phyloP scores from a whole-genome alignment of 2,329 filamentous ascomycete genomes.

The Alternaria angustiovoidea region DNA sequence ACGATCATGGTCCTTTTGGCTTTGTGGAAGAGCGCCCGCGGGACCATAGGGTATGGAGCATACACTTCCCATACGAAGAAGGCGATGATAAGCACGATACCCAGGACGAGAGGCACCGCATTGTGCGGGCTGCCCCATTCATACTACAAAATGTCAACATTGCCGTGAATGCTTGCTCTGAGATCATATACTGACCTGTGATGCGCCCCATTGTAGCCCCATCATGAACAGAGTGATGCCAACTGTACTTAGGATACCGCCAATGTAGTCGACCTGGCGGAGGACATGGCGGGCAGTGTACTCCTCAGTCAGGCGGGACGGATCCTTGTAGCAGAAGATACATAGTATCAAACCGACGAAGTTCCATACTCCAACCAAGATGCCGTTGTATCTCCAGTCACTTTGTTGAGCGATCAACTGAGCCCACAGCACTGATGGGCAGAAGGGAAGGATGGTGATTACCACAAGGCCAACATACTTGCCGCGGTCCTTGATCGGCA shows the following conservation, averaged over 20 bases:
- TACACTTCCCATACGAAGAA: constrained; percentile 61
- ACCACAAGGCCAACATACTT: constrained; percentile 68
- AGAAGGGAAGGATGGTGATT: constrained; percentile 69
- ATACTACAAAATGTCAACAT: constrained; percentile 61
- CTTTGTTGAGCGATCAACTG: constrained; percentile 62
- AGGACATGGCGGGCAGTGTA: constrained; percentile 46
- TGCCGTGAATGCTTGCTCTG: neutral
- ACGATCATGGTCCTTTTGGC: constrained; percentile 42
- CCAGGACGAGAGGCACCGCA: constrained; percentile 63
- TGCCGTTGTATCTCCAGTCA: constrained; percentile 65
- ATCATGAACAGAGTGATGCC: constrained; percentile 51
- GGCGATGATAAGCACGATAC: constrained; percentile 55
- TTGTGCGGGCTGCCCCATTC: constrained; percentile 65
- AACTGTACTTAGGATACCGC: constrained; percentile 38
- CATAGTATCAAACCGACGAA: constrained; percentile 62
- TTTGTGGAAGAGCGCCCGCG: constrained; percentile 42
- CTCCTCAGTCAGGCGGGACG: constrained; percentile 49
- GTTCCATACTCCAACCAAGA: constrained; percentile 62
- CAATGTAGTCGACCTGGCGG: constrained; percentile 43
- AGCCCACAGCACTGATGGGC: constrained; percentile 68
- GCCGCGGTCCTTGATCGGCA: constrained; percentile 70
- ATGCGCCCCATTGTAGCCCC: constrained; percentile 48
- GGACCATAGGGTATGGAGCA: constrained; percentile 57
- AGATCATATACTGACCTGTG: constrained; percentile 34
- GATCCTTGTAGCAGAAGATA: constrained; percentile 55